A percentile compares a stretch with the other conserved stretches of the same genome.
phyloP scores from a whole-genome alignment of 1,284 basidiomycete genomes.

The Boletellus sp. region DNA sequence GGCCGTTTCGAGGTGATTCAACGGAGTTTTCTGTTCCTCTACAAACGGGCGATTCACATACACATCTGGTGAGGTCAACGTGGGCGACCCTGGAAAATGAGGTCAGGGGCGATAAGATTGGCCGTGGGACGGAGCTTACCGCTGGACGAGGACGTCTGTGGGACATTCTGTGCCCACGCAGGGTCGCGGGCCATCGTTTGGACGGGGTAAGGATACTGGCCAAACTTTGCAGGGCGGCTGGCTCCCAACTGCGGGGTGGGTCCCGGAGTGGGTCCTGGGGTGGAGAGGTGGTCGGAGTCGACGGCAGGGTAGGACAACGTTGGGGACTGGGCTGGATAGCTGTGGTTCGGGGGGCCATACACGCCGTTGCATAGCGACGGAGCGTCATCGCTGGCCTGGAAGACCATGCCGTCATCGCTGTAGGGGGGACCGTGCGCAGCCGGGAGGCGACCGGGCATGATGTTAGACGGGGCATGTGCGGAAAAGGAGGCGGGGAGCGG shows the following conservation, averaged over 20 bases:
- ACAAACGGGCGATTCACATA: conserved; percentile 50
- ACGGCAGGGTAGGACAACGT: conserved; percentile 43
- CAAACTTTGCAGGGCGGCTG: conserved; percentile 50
- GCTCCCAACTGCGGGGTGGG: conserved; percentile 36
- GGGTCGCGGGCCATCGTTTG: conserved; percentile 49
- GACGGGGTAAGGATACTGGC: conserved; percentile 51
- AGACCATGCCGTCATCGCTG: conserved; percentile 38
- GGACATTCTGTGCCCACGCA: conserved; percentile 47
- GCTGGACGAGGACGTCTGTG: conserved; percentile 42
- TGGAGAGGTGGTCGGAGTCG: conserved; percentile 40
- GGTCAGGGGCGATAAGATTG: conserved; percentile 50
- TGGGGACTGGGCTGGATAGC: conserved; percentile 45
- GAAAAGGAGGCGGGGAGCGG: conserved; percentile 46
- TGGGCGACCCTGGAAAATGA: conserved; percentile 54
- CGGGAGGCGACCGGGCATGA: conserved; percentile 21
- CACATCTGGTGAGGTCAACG: conserved; percentile 55
- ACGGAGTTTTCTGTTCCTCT: conserved; percentile 59
- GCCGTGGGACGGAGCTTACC: conserved; percentile 43
- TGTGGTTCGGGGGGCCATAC: conserved; percentile 39
- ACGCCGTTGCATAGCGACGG: conserved; percentile 41
- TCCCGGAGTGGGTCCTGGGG: conserved; percentile 29
- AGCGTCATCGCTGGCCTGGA: conserved; percentile 45
- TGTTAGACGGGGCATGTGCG: conserved; percentile 20
- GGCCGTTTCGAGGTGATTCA: conserved; percentile 53
- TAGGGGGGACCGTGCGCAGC: conserved; percentile 39